Conservation (phyloP, 495 filamentous ascomycete species). For the Talaromyces ruber region DNA sequence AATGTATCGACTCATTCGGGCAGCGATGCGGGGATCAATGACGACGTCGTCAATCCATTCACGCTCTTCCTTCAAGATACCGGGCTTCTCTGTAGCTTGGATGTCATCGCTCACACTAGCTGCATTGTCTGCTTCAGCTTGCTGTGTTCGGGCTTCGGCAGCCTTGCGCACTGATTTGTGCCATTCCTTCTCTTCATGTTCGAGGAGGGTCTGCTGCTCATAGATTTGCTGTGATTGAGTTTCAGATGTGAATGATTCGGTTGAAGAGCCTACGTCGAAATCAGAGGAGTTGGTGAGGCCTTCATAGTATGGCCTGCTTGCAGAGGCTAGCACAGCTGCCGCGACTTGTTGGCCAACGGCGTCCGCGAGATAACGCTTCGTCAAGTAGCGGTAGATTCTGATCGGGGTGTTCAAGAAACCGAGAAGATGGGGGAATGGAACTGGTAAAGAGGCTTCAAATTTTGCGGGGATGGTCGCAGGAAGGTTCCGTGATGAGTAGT, state of each 20-base stretch:
- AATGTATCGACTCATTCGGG: slow-evolving; percentile 73
- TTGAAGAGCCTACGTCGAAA: background rate
- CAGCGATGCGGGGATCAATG: slow-evolving; percentile 67
- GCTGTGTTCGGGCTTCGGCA: slow-evolving; percentile 28
- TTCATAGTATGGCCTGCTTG: slow-evolving; percentile 37
- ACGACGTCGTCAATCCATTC: slow-evolving; percentile 73
- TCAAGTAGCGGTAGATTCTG: slow-evolving; percentile 82
- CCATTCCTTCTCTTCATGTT: slow-evolving; percentile 80
- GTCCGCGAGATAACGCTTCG: slow-evolving; percentile 76
- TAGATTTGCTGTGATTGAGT: slow-evolving; percentile 16
- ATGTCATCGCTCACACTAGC: slow-evolving; percentile 15
- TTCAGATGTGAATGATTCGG: slow-evolving; percentile 5
- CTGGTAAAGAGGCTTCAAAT: slow-evolving; percentile 56
- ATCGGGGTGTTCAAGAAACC: slow-evolving; percentile 88
- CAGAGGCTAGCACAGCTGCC: slow-evolving; percentile 64
- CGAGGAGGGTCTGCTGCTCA: slow-evolving; percentile 66
- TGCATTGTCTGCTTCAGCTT: slow-evolving; percentile 7
- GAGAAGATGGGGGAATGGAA: slow-evolving; percentile 82
- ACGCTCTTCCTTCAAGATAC: slow-evolving; percentile 36
- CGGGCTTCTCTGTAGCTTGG: background rate
- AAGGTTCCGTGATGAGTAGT: slow-evolving; percentile 56
- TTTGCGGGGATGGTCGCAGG: slow-evolving; percentile 52
- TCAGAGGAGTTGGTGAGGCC: slow-evolving; percentile 7
- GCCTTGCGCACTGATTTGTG: slow-evolving; percentile 68
- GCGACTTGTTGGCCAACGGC: slow-evolving; percentile 83